phyloP scores from a whole-genome alignment of 345 rosid genomes.

The Durio zibethinus region DNA sequence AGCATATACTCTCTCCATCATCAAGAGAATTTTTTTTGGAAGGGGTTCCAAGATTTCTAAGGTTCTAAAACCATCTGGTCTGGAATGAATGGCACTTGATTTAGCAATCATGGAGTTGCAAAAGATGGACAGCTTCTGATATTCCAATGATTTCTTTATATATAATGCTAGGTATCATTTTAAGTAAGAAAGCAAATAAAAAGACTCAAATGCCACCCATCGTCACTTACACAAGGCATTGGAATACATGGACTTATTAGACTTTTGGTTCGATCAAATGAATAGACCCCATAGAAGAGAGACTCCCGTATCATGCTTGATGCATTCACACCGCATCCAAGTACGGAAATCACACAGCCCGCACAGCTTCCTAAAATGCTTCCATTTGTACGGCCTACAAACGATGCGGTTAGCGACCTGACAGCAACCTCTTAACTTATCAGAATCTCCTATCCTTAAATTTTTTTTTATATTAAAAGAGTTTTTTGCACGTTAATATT shows the following conservation, averaged over 20 bases:
- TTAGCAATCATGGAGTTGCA: background rate
- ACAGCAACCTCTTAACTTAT: background rate
- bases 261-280: background rate
- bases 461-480: too few species aligned
- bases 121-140: background rate
- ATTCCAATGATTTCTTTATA: background rate
- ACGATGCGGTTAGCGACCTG: background rate
- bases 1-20: slow-evolving; percentile 3
- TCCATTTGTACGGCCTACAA: slow-evolving; percentile 1
- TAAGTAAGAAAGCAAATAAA: background rate
- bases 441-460: background rate
- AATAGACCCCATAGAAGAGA: background rate
- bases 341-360: background rate
- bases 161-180: background rate
- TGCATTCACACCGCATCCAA: background rate
- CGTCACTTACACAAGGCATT: background rate
- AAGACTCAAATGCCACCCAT: background rate
- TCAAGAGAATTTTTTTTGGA: background rate
- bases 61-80: background rate
- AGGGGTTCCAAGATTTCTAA: background rate
- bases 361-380: background rate
- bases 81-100: background rate
- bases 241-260: slow-evolving; percentile 4
- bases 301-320: background rate
- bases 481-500: too few species aligned